A percentile compares a stretch with the other conserved stretches of the same genome.
Conservation (phyloP, 495 filamentous ascomycete species). For the Cladorrhinum samala region DNA sequence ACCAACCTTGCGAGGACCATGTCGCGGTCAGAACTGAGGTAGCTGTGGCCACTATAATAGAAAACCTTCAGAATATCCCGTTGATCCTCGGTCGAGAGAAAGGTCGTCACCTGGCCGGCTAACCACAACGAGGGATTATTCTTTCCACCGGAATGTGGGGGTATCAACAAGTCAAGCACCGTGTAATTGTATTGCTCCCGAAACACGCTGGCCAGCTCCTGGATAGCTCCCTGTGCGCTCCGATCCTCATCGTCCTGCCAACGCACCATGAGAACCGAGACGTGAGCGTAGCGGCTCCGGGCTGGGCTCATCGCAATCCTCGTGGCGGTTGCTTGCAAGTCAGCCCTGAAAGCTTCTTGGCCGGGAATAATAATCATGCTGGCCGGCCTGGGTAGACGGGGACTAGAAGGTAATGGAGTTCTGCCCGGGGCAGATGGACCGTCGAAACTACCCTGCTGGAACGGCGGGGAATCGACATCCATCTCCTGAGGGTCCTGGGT, state of each 20-base stretch:
- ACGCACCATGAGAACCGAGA: conserved; percentile 38
- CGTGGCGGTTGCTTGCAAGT: conserved; percentile 35
- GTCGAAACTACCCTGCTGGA: conserved; percentile 28
- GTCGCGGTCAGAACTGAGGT: conserved; percentile 39
- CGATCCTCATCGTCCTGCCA: conserved; percentile 43
- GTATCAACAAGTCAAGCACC: conserved; percentile 36
- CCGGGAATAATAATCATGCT: conserved; percentile 28
- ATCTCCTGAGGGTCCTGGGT: conserved; percentile 39
- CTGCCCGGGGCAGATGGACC: conserved; percentile 35
- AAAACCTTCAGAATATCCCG: conserved; percentile 43
- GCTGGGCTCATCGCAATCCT: conserved; percentile 34
- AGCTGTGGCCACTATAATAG: conserved; percentile 43
- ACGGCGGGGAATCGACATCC: conserved; percentile 25
- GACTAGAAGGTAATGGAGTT: conserved; percentile 43
- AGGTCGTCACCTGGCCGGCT: conserved; percentile 35
- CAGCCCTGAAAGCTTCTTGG: conserved; percentile 33
- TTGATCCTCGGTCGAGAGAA: conserved; percentile 38
- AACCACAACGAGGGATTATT: conserved; percentile 40
- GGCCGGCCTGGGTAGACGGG: conserved; percentile 36
- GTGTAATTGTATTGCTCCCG: conserved; percentile 39
- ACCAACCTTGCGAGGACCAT: conserved; percentile 44
- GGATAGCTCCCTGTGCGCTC: conserved; percentile 24
- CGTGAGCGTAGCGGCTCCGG: conserved; percentile 39
- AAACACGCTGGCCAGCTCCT: conserved; percentile 37
- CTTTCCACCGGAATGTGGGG: conserved; percentile 33